Conservation (phyloP, 768 basidiomycete genomes). For the Sarcomyxa edulis region DNA sequence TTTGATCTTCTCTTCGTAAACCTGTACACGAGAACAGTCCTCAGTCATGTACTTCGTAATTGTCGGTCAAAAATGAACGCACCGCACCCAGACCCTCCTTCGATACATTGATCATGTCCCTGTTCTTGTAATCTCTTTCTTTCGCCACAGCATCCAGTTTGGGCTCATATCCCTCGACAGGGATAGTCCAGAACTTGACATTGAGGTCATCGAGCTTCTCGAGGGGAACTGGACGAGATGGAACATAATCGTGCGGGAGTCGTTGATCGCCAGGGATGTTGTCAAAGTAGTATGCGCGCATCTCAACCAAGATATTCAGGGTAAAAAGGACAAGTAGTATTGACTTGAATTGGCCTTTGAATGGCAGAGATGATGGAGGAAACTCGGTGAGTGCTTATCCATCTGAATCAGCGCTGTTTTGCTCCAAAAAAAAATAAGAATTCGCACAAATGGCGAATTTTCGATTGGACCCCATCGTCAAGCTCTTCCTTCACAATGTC, state of each 20-base stretch:
- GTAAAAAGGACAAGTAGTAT: too few species aligned
- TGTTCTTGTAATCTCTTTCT: conserved; percentile 76
- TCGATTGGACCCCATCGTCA: too few species aligned
- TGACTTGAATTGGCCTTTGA: too few species aligned
- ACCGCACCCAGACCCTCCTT: conserved; percentile 76
- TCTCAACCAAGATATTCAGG: too few species aligned
- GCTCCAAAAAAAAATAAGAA: too few species aligned
- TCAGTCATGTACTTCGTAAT: conserved; percentile 1
- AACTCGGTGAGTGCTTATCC: too few species aligned
- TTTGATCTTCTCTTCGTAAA: conserved; percentile 79
- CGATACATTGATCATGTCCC: conserved; percentile 75
- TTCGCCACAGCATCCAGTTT: conserved; percentile 59
- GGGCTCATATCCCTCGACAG: conserved; percentile 51
- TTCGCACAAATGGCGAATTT: too few species aligned
- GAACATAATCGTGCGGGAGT: conserved; percentile 67
- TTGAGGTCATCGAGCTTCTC: conserved; percentile 51
- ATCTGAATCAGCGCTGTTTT: too few species aligned
- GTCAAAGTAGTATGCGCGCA: conserved; percentile 77
- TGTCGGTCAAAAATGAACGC: conserved; percentile 12
- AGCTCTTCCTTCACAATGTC: too few species aligned
- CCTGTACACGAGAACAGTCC: conserved; percentile 15
- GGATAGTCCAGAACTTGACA: conserved; percentile 64
- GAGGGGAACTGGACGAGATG: conserved; percentile 44
- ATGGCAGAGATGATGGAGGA: too few species aligned
- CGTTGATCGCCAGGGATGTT: conserved; percentile 78